Evolutionary conservation across 2,329 filamentous ascomycete genomes (phyloP), one percentile per base, ranked within the genome.

Genomic region (Clonostachys rosea): DNA sequence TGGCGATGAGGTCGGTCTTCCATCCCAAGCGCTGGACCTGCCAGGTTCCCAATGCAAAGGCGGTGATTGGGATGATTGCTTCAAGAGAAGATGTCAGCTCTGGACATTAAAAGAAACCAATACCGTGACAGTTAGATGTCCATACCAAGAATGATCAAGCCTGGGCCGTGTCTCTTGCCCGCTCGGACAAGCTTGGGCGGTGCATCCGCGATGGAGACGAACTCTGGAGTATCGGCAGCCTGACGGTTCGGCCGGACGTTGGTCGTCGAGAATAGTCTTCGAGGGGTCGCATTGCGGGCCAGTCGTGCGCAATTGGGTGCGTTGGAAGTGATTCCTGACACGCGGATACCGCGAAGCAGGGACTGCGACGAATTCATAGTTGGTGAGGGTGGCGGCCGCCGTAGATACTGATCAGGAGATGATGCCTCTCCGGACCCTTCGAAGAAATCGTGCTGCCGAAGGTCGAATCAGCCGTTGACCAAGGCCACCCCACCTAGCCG

Each of bases 1-100:
- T 89, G 50, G 92, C 90, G 51, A 99, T 84, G 12, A 99, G 76
- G 42, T 95, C 87, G 5, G 90, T 91, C 66, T 99, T 99, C 91
- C 92, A 96, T 49, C 85, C 83, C 2, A 99, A 80, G 11, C 94
- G 87, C 65, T 95, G 83, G 46, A 99, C 88, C 65, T 99, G 94
- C 94, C 94, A 99, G 53, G 89, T 89, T 33, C 94, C 94, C 14
- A 99, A 83, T 47, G 76, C 74, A 66, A 99, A 96, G 11, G 94
- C 90, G 2, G 91, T 96, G 50, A 96, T 69, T 43, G 94, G 94
- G 59, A 99, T 97, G 45, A 95, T 70, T 39, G 89, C 89, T 30
- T 30, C 9, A 10, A 30, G 24, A 30, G 24, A 10, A 75, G 56
- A 41, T 40, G 37, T 46, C 24, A 45, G 43, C 34, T 14, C 24